phyloP scores from a whole-genome alignment of 2,329 filamentous ascomycete species.

The Huntiella omanensis region DNA sequence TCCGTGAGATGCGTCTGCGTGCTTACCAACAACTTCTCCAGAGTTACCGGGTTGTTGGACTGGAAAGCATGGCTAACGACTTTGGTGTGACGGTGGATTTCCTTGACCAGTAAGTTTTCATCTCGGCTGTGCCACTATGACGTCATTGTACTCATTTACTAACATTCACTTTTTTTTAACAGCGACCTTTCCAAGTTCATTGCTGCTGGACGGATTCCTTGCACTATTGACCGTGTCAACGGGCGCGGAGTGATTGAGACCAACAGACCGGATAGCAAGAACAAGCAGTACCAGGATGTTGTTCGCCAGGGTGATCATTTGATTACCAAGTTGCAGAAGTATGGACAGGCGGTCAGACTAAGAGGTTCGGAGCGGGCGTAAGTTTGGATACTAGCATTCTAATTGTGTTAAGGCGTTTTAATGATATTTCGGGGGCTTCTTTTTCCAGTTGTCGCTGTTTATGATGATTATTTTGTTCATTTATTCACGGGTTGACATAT shows the following conservation, averaged over 20 bases:
- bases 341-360: conserved; percentile 86
- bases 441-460: too few species aligned
- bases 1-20: conserved; percentile 91
- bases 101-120: conserved; percentile 56
- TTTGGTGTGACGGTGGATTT: conserved; percentile 96
- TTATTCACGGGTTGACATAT: too few species aligned
- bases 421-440: too few species aligned
- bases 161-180: not conserved
- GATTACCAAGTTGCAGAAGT: conserved; percentile 98
- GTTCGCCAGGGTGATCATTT: conserved; percentile 94
- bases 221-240: conserved; percentile 92
- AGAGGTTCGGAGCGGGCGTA: conserved; percentile 85
- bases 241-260: conserved; percentile 97
- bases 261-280: conserved; percentile 95
- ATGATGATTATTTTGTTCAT: too few species aligned
- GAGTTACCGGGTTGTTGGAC: conserved; percentile 90
- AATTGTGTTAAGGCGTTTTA: too few species aligned
- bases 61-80: conserved; percentile 90
- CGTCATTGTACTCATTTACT: not conserved
- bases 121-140: not conserved
- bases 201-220: conserved; percentile 79
- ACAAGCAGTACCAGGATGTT: conserved; percentile 97
- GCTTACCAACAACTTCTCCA: conserved; percentile 95
- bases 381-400: conserved; percentile 6
- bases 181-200: conserved; percentile 96